Evolutionary conservation across 306 rosid genomes (phyloP), one percentile per base, ranked within the genome.

Genomic region (Sesbania bispinosa): DNA sequence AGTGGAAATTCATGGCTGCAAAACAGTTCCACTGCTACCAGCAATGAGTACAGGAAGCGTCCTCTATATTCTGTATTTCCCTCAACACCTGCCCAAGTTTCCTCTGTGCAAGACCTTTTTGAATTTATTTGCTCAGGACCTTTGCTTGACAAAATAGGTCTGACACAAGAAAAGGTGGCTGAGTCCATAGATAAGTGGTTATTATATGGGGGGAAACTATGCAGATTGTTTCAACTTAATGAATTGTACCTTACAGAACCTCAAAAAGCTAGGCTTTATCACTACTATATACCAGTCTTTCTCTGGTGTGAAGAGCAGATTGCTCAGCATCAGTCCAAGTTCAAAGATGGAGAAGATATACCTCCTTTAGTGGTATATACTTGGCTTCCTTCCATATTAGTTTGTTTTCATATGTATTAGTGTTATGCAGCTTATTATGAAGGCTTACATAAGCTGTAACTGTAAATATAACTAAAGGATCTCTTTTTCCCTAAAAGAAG

Each of bases 221-320:
- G 96, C 73, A 82, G 73, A 50, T 71, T 91, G 64, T 94, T 94
- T 80, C 84, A 86, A 79, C 89, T 91, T 62, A 87, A 85, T n/a
- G 96, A 91, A 43, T 46, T 94, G 84, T 75, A 52, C 74, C 88
- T 94, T 32, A 80, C 86, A 1, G 79, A 57, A 32, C 86, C 92
- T 51, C 96, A 94, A 66, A 91, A 91, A 81, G 97, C 92, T 65
- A 85, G 99, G 88, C 20, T 94, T 10, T 94, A 89, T 79, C 99
- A 91, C 75, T 94, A 94, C 84, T 94, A 94, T 41, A 66, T 94
- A 70, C 96, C 97, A 0, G 91, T 94, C 52, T 91, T 94, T 82
- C 15, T 94, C 14, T 91, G 99, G 99, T 89, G 97, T 66, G 89
- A 94, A 73, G 84, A 81, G 27, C 95, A 91, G 82, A 87, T 91